A percentile compares a stretch with the other conserved stretches of the same genome.
phyloP scores from a whole-genome alignment of 192 early-diverging fungal species.

The Mortierella hygrophila region DNA sequence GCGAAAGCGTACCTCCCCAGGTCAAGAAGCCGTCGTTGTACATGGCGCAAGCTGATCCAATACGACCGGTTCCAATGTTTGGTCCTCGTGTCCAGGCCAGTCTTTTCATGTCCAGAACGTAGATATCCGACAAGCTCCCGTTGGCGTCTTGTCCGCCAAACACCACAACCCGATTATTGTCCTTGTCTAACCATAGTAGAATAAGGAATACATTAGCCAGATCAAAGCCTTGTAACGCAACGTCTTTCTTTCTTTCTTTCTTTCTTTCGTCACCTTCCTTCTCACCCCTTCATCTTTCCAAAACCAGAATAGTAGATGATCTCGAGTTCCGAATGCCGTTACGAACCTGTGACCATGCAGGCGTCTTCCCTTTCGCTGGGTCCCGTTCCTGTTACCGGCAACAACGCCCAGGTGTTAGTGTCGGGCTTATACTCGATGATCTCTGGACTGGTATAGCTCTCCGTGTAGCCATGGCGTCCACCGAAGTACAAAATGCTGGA shows the following conservation, averaged over 20 bases:
- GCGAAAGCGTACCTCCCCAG: conserved; percentile 24
- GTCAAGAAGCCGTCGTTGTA: conserved; percentile 35
- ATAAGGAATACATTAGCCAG: neutral
- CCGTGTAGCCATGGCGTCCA: neutral
- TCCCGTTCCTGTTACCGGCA: conserved; percentile 9
- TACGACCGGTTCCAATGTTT: neutral
- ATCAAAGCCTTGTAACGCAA: neutral
- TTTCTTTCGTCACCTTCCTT: too few relatives aligned
- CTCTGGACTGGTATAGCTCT: neutral
- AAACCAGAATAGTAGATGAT: neutral
- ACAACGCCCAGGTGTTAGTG: conserved; percentile 14
- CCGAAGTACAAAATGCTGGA: conserved; percentile 40
- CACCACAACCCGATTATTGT: conserved; percentile 8
- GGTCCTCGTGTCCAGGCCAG: conserved; percentile 17
- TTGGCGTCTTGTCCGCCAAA: conserved; percentile 25
- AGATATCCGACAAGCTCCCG: conserved; percentile 14
- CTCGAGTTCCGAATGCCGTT: neutral
- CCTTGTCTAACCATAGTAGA: conserved; percentile 8
- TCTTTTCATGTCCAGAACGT: conserved; percentile 26
- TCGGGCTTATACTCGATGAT: conserved; percentile 32
- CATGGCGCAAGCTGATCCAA: conserved; percentile 31
- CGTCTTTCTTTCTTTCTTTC: too few relatives aligned
- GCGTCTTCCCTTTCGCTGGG: conserved; percentile 18
- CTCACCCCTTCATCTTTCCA: too few relatives aligned
- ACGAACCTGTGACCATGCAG: conserved; percentile 34